Base-by-base conservation (phyloP, 768 basidiomycete species). In the Panaeolus cyanescens region DNA sequence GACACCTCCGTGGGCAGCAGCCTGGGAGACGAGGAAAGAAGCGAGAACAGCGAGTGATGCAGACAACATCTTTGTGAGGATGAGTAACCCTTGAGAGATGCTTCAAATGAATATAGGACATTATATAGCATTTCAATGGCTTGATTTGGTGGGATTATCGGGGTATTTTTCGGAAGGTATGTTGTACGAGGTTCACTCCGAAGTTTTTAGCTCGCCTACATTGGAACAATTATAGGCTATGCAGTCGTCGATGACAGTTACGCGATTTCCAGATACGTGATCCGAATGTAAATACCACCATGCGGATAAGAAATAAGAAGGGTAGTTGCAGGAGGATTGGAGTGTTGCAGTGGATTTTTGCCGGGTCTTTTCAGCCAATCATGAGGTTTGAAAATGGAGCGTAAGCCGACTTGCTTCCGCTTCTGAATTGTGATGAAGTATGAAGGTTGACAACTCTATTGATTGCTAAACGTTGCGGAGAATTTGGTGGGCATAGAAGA, bases 1-100 rank as follows among this genome's bases (percentile, higher is more conserved):
- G 32, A 77, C 76, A 66, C 76, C 74, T 59, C 75, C 75, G 62
- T 77, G 75, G n/a, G 75, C 75, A 59, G 68, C 67, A 28, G 61
- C 75, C 65, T 73, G 70, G 25, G 69, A 63, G 22, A 74, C 67
- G 59, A 74, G 59, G 62, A 73, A 67, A 56, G 72, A 71, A 31
- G 65, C 67, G 32, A 74, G 54, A 54, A 73, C 63, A 58, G 68
- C 65, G 36, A 75, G 64, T 19, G 71, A 68, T 31, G 61, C 58
- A 57, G 65, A 59, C 34, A 62, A 40, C 56, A 69, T 64, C 70
- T 69, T 71, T 25, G 45, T 62, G 56, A 36, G 42, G 32, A 20
- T 7, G 2, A 50, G 42, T 37, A 40, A 50, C 39, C 31, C 20
- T 54, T 34, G 33, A n/a, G 19, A 42, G 31, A 40, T 10, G 2